These are phyloP conservation scores for Drechslera avenae DNA, from an alignment of 2,329 filamentous ascomycete species.

Conservation along the genomic window DNA sequence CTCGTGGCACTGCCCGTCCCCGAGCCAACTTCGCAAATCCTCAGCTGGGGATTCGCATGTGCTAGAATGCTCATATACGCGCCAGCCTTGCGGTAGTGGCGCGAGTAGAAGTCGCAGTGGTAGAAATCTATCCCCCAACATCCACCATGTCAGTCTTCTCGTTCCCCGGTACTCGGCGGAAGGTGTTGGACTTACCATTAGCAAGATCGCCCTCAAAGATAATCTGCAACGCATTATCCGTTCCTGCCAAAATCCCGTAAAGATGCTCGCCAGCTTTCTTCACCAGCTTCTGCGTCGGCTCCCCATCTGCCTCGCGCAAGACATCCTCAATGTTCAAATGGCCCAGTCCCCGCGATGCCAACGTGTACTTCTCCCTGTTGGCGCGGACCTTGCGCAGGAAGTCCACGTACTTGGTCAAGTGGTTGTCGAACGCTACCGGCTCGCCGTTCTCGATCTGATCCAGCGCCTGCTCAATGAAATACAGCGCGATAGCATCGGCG, in stretches of 20 bases:
- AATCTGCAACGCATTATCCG: conserved; percentile 9
- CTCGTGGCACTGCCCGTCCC: conserved; percentile 9
- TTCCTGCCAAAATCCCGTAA: conserved; percentile 4
- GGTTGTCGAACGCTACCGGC: conserved; percentile 4
- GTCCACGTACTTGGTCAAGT: conserved; percentile 13
- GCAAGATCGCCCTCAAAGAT: conserved; percentile 11
- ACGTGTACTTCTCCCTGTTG: conserved; percentile 10
- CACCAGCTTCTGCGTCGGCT: conserved; percentile 13
- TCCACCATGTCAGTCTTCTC: no score
- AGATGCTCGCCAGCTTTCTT: conserved; percentile 13
- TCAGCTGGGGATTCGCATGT: conserved; percentile 10
- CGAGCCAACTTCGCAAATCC: conserved; percentile 16
- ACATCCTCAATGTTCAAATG: conserved; percentile 12
- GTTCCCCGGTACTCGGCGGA: no score
- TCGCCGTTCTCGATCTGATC: conserved; percentile 13
- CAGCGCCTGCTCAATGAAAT: conserved; percentile 13
- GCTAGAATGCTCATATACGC: conserved; percentile 8
- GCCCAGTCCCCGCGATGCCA: conserved; percentile 4
- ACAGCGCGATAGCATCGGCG: conserved; percentile 8
- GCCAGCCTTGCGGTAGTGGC: conserved; percentile 8
- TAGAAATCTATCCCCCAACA: conserved; percentile 12
- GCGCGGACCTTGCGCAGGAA: conserved; percentile 12
- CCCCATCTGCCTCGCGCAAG: conserved; percentile 10
- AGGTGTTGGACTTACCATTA: conserved; percentile 2
- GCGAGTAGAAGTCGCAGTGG: conserved; percentile 6